Evolutionary conservation across 2,329 filamentous ascomycete species (phyloP).

Genomic region (Diplodia mutila): DNA sequence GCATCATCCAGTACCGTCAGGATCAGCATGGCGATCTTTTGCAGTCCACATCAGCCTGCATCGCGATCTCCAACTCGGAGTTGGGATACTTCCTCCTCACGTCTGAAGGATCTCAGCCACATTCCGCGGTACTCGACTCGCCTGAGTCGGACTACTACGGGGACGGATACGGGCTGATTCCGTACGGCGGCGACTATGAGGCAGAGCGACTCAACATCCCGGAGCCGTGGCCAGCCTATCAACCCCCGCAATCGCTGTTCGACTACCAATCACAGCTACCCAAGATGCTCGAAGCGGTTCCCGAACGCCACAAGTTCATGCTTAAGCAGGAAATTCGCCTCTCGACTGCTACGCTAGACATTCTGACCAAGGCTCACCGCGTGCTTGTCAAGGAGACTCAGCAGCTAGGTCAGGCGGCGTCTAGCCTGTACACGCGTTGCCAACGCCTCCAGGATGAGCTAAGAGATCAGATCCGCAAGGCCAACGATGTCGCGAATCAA

Average conservation of each 20-base stretch:
- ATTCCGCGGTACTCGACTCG: conserved; percentile 57
- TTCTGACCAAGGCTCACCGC: conserved; percentile 74
- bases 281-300: conserved; percentile 60
- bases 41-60: conserved; percentile 43
- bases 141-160: conserved; percentile 37
- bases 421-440: conserved; percentile 73
- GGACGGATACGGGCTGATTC: conserved; percentile 47
- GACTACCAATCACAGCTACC: conserved; percentile 62
- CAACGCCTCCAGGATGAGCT: conserved; percentile 70
- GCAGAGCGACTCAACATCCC: conserved; percentile 13
- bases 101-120: conserved; percentile 51
- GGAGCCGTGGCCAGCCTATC: conserved; percentile 68
- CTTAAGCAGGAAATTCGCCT: conserved; percentile 71
- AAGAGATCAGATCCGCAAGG: conserved; percentile 67
- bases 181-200: conserved; percentile 55
- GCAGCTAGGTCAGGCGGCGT: conserved; percentile 68
- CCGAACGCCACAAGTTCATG: conserved; percentile 63
- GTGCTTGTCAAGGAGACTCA: conserved; percentile 71
- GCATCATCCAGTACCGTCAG: conserved; percentile 43
- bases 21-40: conserved; percentile 37
- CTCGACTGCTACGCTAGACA: conserved; percentile 69
- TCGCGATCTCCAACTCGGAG: conserved; percentile 61
- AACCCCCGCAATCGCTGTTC: conserved; percentile 62
- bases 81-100: conserved; percentile 63
- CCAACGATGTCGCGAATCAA: conserved; percentile 65